Percentiles rank a stretch among this genome's conserved stretches.
Evolutionary conservation across 2,329 filamentous ascomycete genomes (phyloP).

Genomic region (Diaporthe velutina): DNA sequence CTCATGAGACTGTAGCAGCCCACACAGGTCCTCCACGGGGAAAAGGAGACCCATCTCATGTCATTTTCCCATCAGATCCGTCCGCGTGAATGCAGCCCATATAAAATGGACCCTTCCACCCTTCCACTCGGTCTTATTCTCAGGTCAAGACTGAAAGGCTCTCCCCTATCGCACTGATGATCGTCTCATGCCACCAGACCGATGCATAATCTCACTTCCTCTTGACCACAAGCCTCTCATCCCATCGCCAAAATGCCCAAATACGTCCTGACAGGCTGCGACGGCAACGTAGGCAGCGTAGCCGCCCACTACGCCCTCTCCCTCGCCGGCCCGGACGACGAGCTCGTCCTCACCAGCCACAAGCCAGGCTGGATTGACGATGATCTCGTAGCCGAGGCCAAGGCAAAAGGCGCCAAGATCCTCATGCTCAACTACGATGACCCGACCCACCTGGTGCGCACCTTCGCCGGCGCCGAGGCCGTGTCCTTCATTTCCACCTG

Average conservation of each 20-base stretch:
- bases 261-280: slow-evolving; percentile 41
- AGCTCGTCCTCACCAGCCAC: slow-evolving; percentile 40
- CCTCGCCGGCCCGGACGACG: slow-evolving; percentile 37
- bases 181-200: neutral
- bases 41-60: slow-evolving; percentile 19
- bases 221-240: neutral
- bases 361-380: slow-evolving; percentile 30
- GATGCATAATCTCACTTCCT: no score
- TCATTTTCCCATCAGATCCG: neutral
- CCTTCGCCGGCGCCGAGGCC: slow-evolving; percentile 43
- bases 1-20: slow-evolving; percentile 30
- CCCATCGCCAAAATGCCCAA: slow-evolving; percentile 36
- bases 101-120: neutral
- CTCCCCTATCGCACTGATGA: neutral
- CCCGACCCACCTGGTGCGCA: slow-evolving; percentile 31
- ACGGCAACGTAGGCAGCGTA: slow-evolving; percentile 39
- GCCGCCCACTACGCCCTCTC: slow-evolving; percentile 40
- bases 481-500: slow-evolving; percentile 43
- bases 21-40: slow-evolving; percentile 21
- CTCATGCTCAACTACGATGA: slow-evolving; percentile 40
- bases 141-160: neutral
- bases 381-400: slow-evolving; percentile 31
- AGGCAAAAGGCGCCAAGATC: slow-evolving; percentile 32
- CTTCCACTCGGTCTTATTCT: neutral
- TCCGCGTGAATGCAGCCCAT: neutral